Evolutionary conservation across 352 stramenopile genomes (phyloP), one percentile per base, ranked within the genome.

Genomic region (Phytophthora citricola): DNA sequence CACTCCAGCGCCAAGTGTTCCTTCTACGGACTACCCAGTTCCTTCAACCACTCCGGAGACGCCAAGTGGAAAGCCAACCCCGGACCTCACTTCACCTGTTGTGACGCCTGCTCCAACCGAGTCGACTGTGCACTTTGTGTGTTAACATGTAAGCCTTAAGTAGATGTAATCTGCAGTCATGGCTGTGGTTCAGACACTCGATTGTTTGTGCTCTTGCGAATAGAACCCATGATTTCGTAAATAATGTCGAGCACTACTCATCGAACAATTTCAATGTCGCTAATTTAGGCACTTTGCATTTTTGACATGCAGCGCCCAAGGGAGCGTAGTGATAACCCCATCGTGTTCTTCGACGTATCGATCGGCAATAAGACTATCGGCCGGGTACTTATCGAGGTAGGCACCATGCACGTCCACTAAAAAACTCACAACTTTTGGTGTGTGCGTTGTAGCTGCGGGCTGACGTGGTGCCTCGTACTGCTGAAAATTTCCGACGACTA

Each of bases 311-410:
- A 72, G 20, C 44, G 24, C 4, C 29, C 49, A 46, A 47, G 50
- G 12, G n/a, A 59, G 17, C 64, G 58, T 4, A 17, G 29, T 7
- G 69, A 84, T 11, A 95, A 98, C 69, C 91, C 91, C 44, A 78
- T 96, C 52, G 97, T 99, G 40, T 99, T 95, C 69, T 91, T 99
- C 53, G 97, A 99, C 68, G 93, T 99, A 54, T 85, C 89, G 66
- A 90, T 99, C 54, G 95, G 87, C 26, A 94, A 95, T 32, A 70
- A 90, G 56, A 65, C 73, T 34, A 77, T 86, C 9, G 97, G 94
- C 11, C 75, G 96, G 31, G 87, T 99, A 26, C 87, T 93, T 15
- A 98, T 99, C 48, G 94, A 98, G 66, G 83, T 90, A 27, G 5
- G 39, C 14, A 20, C 43, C 10, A 15, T 4, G 40, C 20, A 47